Evolutionary conservation across 2,329 filamentous ascomycete genomes (phyloP), one percentile per base, ranked within the genome.

Genomic region (Fusarium drepaniforme): DNA sequence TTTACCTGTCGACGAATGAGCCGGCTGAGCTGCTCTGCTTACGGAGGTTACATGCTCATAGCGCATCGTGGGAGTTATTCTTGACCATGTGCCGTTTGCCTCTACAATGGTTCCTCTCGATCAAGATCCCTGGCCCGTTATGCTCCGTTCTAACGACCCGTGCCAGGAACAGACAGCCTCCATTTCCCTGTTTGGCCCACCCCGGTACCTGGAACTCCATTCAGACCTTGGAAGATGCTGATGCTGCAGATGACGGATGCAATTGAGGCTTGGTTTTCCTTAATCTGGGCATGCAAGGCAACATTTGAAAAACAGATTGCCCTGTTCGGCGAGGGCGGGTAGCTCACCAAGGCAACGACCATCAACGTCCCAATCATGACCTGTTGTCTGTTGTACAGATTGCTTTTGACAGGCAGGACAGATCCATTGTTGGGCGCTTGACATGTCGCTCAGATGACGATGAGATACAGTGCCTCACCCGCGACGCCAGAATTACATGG

Each of bases 231-330:
- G 44, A 67, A 44, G 57, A 62, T 60, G 70, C 63, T 75, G 72
- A 77, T 75, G 72, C 67, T 63, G 63, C 49, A 63, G 73, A 73
- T 76, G 75, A 77, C 77, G 74, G 77, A 70, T 70, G 74, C 71
- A 64, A 67, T 78, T 68, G 74, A 77, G 74, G 77, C 77, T 79
- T 70, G 67, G 71, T 40, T 44, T 63, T 70, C 68, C 68, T 66
- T 65, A 61, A 76, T 78, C 72, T 77, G 59, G 64, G 62, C 65
- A 53, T 61, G 53, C 74, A 73, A 51, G 59, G 51, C 51, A 68
- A 60, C 49, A 64, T 68, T 33, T 59, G 61, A 70, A 62, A 56
- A 75, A 60, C 69, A 70, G 37, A 65, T 62, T 75, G 42, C 69
- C 69, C 42, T 65, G 53, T 67, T 72, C 28, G 70, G 61, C 53